phyloP scores from a whole-genome alignment of 305 asterid genomes.

The Nicotiana rustica region DNA sequence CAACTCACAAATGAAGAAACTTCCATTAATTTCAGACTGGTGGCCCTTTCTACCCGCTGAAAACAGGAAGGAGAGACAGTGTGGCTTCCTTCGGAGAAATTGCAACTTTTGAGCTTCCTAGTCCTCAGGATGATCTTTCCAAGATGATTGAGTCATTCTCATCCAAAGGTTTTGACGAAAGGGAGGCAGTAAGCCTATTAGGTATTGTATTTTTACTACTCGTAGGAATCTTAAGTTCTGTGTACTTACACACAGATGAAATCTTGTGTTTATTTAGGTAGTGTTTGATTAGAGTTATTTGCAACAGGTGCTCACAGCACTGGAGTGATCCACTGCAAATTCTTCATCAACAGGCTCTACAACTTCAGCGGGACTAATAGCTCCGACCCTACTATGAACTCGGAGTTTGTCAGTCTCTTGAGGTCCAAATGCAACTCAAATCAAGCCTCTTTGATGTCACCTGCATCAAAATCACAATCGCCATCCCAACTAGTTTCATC shows the following conservation, averaged over 20 bases:
- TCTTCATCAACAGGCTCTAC: conserved; percentile 59
- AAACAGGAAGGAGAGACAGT: conserved; percentile 78
- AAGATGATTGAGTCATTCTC: conserved; percentile 53
- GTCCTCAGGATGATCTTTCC: conserved; percentile 57
- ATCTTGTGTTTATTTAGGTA: not conserved
- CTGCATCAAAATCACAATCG: conserved; percentile 40
- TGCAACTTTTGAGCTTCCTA: conserved; percentile 67
- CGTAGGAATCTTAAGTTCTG: not conserved
- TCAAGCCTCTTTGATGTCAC: conserved; percentile 41
- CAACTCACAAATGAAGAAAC: not conserved
- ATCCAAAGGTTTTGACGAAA: conserved; percentile 66
- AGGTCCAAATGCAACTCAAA: conserved; percentile 59
- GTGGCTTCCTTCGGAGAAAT: conserved; percentile 41
- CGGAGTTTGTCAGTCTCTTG: conserved; percentile 62
- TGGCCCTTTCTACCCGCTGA: conserved; percentile 81
- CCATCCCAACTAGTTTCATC: conserved; percentile 31
- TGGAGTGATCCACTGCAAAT: conserved; percentile 76
- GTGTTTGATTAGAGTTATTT: not conserved
- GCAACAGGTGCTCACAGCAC: conserved; percentile 80
- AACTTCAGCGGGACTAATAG: conserved; percentile 54
- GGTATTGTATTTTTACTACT: conserved; percentile 49
- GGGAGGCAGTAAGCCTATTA: conserved; percentile 70
- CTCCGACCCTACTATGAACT: conserved; percentile 71
- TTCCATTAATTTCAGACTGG: conserved; percentile 65
- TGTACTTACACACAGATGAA: not conserved